These are phyloP conservation scores for Metschnikowia similis DNA, from an alignment of 805 yeast species.

Conservation along the genomic window DNA sequence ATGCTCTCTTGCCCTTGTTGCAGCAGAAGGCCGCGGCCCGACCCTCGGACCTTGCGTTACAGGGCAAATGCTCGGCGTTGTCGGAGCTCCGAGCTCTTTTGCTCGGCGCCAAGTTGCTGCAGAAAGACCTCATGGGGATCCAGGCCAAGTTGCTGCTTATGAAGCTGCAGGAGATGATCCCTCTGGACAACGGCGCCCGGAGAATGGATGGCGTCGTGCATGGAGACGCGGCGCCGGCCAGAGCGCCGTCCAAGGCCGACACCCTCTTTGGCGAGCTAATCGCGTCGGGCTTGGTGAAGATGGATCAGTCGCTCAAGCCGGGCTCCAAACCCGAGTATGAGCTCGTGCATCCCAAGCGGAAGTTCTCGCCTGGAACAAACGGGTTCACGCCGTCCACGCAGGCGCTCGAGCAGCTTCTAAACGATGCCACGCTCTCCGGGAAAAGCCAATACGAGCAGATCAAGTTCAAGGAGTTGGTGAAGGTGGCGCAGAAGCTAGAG, in stretches of 20 bases:
- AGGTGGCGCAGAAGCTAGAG: slow-evolving; percentile 19
- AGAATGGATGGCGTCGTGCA: not conserved
- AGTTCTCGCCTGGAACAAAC: slow-evolving; percentile 17
- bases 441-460: slow-evolving; percentile 30
- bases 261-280: slow-evolving; percentile 33
- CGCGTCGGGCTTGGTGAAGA: slow-evolving; percentile 34
- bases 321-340: slow-evolving; percentile 33
- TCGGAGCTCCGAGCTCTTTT: slow-evolving; percentile 40
- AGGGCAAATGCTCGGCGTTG: slow-evolving; percentile 43
- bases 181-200: not conserved
- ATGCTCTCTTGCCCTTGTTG: slow-evolving; percentile 39
- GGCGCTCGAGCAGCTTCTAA: slow-evolving; percentile 14
- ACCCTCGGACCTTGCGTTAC: slow-evolving; percentile 38
- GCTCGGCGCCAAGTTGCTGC: slow-evolving; percentile 31
- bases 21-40: slow-evolving; percentile 30
- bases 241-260: slow-evolving; percentile 19
- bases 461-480: slow-evolving; percentile 29
- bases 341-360: slow-evolving; percentile 29
- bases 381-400: slow-evolving; percentile 9
- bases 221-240: slow-evolving; percentile 7
- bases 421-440: slow-evolving; percentile 11
- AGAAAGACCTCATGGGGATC: slow-evolving; percentile 33
- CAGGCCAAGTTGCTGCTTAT: slow-evolving; percentile 36
- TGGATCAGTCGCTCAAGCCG: slow-evolving; percentile 38
- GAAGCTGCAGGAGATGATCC: slow-evolving; percentile 17